These are phyloP conservation scores for Exserohilum rostratum DNA, from an alignment of 2,329 filamentous ascomycete species.

Conservation along the genomic window DNA sequence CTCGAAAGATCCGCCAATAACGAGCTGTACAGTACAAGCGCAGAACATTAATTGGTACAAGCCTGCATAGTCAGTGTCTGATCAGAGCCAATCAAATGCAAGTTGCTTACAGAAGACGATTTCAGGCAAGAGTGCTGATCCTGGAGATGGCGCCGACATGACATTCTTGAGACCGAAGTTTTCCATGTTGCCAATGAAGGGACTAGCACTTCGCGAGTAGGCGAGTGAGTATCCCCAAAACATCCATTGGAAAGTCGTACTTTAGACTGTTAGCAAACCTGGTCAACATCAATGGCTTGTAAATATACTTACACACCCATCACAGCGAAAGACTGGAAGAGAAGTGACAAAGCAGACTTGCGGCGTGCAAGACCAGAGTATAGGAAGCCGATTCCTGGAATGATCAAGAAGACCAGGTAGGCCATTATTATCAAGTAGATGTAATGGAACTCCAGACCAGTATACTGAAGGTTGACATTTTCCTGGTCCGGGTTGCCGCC, in stretches of 20 bases:
- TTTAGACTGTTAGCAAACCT: constrained; percentile 17
- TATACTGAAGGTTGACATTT: constrained; percentile 65
- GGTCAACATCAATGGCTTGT: not conserved
- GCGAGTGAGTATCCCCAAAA: constrained; percentile 70
- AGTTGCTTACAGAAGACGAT: constrained; percentile 63
- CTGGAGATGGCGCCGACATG: constrained; percentile 64
- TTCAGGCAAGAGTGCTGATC: constrained; percentile 64
- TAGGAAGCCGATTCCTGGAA: constrained; percentile 69
- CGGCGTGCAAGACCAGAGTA: constrained; percentile 68
- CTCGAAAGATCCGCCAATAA: constrained; percentile 68
- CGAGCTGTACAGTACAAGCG: constrained; percentile 66
- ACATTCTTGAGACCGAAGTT: constrained; percentile 69
- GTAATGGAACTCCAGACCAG: constrained; percentile 66
- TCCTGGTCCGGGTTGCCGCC: constrained; percentile 61
- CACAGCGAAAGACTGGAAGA: constrained; percentile 68
- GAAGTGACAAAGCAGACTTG: constrained; percentile 66
- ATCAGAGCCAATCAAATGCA: not conserved
- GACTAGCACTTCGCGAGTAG: constrained; percentile 64
- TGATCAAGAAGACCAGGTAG: constrained; percentile 70
- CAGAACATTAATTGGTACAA: constrained; percentile 71
- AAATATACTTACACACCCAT: constrained; percentile 53
- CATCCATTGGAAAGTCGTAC: constrained; percentile 65
- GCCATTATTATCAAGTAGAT: constrained; percentile 64
- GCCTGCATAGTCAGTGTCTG: constrained; percentile 1
- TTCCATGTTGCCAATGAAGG: constrained; percentile 67